These are phyloP conservation scores for Podila minutissima DNA, from an alignment of 192 early-diverging fungal species.

Conservation along the genomic window DNA sequence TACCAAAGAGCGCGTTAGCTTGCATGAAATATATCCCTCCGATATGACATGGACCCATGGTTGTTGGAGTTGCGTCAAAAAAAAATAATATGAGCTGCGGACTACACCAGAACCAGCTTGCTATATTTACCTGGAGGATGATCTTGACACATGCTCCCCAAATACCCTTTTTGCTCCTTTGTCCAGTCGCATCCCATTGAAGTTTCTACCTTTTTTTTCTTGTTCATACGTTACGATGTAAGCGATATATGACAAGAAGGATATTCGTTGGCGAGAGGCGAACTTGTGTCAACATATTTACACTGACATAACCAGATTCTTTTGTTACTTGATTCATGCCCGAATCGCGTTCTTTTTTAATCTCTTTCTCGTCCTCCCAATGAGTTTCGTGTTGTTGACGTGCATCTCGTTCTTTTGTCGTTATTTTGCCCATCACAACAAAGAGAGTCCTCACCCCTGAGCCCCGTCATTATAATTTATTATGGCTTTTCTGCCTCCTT, in stretches of 20 bases:
- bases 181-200: no score
- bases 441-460: neutral
- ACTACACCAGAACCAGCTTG: no score
- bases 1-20: no score
- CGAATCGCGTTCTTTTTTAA: conserved; percentile 6
- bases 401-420: neutral
- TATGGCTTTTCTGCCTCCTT: neutral
- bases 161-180: neutral
- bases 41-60: no score
- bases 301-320: neutral
- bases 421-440: neutral
- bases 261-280: neutral
- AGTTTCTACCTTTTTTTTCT: neutral
- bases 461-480: neutral
- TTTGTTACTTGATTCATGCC: conserved; percentile 14
- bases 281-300: neutral
- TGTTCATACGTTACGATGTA: neutral
- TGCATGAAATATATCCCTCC: no score
- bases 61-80: no score
- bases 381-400: conserved; percentile 2
- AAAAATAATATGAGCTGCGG: no score
- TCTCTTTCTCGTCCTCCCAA: neutral
- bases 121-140: neutral
- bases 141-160: neutral
- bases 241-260: neutral